Evolutionary conservation across 208 protist genomes (phyloP).

Genomic region (Strigomonas culicis): DNA sequence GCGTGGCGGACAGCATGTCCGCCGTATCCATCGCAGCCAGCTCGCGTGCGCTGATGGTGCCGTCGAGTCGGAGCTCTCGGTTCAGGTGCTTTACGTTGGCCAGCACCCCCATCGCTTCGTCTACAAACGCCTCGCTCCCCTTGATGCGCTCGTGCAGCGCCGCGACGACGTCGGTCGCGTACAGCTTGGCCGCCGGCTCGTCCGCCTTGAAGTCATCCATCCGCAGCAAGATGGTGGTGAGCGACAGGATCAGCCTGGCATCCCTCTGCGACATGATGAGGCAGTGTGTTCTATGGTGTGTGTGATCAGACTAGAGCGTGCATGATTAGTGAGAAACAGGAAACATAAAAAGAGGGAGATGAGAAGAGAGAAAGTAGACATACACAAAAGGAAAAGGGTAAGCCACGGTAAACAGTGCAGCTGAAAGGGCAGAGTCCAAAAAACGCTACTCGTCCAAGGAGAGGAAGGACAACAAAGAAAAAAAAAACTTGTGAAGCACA

Average conservation of each 20-base stretch:
- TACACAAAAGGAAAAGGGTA: not conserved
- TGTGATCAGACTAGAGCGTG: too few species aligned
- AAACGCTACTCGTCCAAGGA: not conserved
- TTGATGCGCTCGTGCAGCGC: constrained; percentile 23
- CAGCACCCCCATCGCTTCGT: constrained; percentile 66
- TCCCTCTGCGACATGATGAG: not conserved
- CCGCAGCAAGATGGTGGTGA: constrained; percentile 34
- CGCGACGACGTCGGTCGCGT: constrained; percentile 42
- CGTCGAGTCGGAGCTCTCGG: constrained; percentile 32
- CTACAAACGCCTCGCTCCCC: constrained; percentile 57
- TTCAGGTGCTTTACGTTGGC: constrained; percentile 77
- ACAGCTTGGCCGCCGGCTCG: constrained; percentile 19
- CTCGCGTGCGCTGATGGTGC: constrained; percentile 25
- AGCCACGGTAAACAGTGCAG: not conserved
- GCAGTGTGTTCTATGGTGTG: not conserved
- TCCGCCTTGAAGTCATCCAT: constrained; percentile 60
- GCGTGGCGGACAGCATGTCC: constrained; percentile 63
- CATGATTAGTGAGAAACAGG: too few species aligned
- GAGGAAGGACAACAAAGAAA: not conserved
- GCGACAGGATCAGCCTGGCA: constrained; percentile 21
- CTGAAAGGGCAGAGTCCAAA: not conserved
- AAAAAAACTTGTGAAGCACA: too few species aligned
- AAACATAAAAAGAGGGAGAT: not conserved
- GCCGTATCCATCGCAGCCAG: constrained; percentile 69
- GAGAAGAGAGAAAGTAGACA: not conserved